These are phyloP conservation scores for Colletotrichum simmondsii DNA, from an alignment of 2,329 filamentous ascomycete species.

Conservation along the genomic window DNA sequence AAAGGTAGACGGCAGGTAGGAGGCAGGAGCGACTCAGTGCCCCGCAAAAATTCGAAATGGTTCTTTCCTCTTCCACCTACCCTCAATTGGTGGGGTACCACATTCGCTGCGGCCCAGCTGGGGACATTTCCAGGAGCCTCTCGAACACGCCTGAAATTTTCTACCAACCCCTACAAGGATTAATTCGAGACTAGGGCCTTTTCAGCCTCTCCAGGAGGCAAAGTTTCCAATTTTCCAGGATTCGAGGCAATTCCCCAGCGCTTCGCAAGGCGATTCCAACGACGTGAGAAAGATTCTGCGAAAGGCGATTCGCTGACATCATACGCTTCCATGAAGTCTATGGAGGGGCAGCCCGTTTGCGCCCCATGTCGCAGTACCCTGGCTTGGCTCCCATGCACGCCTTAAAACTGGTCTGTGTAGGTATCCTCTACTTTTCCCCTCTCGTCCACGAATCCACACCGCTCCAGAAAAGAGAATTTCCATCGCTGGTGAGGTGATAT, in stretches of 20 bases:
- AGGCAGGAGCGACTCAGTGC: conserved; percentile 31
- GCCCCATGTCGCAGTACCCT: conserved; percentile 18
- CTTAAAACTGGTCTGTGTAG: not conserved
- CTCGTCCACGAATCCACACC: conserved; percentile 10
- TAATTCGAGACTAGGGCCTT: not conserved
- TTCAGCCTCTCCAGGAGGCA: conserved; percentile 18
- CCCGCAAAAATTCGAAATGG: conserved; percentile 33
- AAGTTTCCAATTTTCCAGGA: conserved; percentile 19
- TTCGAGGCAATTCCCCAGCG: not conserved
- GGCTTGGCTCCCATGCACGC: not conserved
- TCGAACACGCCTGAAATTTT: conserved; percentile 20
- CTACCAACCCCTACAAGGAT: conserved; percentile 19
- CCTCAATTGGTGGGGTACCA: conserved; percentile 31
- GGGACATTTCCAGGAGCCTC: conserved; percentile 17
- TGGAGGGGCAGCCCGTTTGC: conserved; percentile 17
- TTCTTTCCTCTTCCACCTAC: conserved; percentile 33
- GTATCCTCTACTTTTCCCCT: conserved; percentile 23
- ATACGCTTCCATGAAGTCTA: conserved; percentile 26
- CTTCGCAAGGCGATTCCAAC: conserved; percentile 5
- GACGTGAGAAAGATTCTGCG: conserved; percentile 10
- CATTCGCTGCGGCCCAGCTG: conserved; percentile 18
- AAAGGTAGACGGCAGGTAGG: conserved; percentile 18
- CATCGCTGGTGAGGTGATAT: conserved; percentile 17
- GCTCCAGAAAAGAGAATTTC: conserved; percentile 23
- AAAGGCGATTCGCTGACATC: conserved; percentile 27